Percentiles rank a stretch among this genome's conserved stretches.
These are phyloP conservation scores for Sungouiella thailandica DNA, from an alignment of 805 yeast genomes.

Conservation along the genomic window DNA sequence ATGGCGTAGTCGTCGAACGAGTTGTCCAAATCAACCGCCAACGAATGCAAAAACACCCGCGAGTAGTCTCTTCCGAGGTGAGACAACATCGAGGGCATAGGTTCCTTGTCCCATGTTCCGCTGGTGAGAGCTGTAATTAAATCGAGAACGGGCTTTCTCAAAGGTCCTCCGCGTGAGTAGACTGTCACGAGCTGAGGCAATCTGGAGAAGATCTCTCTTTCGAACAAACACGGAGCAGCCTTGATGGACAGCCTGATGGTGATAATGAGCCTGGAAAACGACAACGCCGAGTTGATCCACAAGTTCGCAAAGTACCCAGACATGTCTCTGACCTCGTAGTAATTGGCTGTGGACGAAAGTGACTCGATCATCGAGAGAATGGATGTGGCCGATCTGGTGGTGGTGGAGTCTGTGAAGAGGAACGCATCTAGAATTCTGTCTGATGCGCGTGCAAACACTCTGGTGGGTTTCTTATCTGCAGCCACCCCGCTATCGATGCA, in stretches of 20 bases:
- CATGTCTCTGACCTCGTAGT: slow-evolving; percentile 38
- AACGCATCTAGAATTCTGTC: slow-evolving; percentile 50
- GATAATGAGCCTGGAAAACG: slow-evolving; percentile 53
- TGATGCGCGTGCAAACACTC: slow-evolving; percentile 48
- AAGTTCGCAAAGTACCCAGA: slow-evolving; percentile 43
- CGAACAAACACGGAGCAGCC: slow-evolving; percentile 58
- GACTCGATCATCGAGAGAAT: slow-evolving; percentile 46
- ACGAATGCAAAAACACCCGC: slow-evolving; percentile 50
- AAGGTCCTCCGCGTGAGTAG: slow-evolving; percentile 44
- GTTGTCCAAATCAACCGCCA: slow-evolving; percentile 57
- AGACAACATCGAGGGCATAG: slow-evolving; percentile 76
- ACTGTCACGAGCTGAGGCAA: slow-evolving; percentile 54
- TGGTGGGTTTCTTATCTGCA: slow-evolving; percentile 35
- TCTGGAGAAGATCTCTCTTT: slow-evolving; percentile 50
- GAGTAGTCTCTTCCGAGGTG: slow-evolving; percentile 70
- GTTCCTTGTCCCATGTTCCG: slow-evolving; percentile 49
- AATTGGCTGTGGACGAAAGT: slow-evolving; percentile 31
- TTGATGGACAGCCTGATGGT: slow-evolving; percentile 49
- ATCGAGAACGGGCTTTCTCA: slow-evolving; percentile 50
- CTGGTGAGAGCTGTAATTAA: slow-evolving; percentile 54
- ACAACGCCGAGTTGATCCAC: slow-evolving; percentile 49
- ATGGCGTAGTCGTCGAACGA: slow-evolving; percentile 49
- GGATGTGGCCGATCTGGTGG: slow-evolving; percentile 51
- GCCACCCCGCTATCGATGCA: slow-evolving; percentile 44
- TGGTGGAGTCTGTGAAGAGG: slow-evolving; percentile 46